Evolutionary conservation across 176 grass and related monocot genomes (phyloP).

Genomic region (Phoenix dactylifera): DNA sequence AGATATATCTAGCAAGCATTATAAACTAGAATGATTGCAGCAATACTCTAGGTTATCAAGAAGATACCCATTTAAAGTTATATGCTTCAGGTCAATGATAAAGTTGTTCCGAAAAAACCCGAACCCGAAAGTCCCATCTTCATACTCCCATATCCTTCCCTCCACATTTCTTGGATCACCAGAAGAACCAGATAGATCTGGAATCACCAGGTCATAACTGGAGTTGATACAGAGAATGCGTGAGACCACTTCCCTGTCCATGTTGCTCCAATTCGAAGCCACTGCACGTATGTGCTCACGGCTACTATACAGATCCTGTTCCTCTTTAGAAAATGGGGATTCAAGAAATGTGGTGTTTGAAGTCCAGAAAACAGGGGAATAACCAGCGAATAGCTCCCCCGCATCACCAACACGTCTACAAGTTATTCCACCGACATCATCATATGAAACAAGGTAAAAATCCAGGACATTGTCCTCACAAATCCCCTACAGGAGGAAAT

Average conservation of each 20-base stretch:
- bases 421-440: constrained; percentile 81
- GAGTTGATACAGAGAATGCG: constrained; percentile 73
- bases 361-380: constrained; percentile 85
- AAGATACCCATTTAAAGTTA: constrained; percentile 52
- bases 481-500: constrained; percentile 57
- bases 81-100: constrained; percentile 69
- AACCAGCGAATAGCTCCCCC: constrained; percentile 45
- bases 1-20: constrained; percentile 32
- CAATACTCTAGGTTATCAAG: constrained; percentile 43
- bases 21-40: constrained; percentile 26
- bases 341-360: constrained; percentile 66
- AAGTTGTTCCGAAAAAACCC: constrained; percentile 68
- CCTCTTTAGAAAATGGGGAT: constrained; percentile 66
- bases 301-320: constrained; percentile 47
- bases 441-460: constrained; percentile 82
- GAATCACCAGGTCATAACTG: constrained; percentile 66
- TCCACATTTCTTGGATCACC: constrained; percentile 52
- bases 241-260: constrained; percentile 23
- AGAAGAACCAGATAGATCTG: constrained; percentile 23
- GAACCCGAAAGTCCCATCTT: constrained; percentile 90
- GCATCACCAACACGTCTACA: constrained; percentile 56
- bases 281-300: constrained; percentile 34
- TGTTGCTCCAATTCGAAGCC: constrained; percentile 10
- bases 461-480: constrained; percentile 61
- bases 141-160: constrained; percentile 87